Evolutionary conservation across 345 rosid genomes (phyloP), one percentile per base, ranked within the genome.

Genomic region (Citrus inodora): DNA sequence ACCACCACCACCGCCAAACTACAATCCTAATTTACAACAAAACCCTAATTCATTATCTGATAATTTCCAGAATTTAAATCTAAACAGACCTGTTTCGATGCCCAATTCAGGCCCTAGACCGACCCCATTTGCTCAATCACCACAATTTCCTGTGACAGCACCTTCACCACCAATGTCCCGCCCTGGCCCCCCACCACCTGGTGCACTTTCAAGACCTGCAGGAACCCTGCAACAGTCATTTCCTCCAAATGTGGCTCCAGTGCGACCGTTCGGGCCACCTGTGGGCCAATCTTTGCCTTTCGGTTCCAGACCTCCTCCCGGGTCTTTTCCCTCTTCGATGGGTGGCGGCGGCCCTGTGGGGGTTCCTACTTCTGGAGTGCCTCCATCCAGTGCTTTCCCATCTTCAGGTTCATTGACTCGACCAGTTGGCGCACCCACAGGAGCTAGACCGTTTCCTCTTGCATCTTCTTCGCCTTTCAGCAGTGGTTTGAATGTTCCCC

Each of bases 1-100:
- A 73, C 78, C 87, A 35, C 87, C 86, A 30, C 87, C 86, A 1
- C 78, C 86, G 1, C 69, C 88, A 72, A 76, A 82, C 61, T 80
- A 82, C 66, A 73, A 64, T 67, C 88, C 91, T 53, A 84, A 79
- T 84, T 78, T 76, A 46, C 85, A 80, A 73, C 87, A 74, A 74
- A 88, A 78, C 59, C 83, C 82, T 1, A 78, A 75, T 67, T 75
- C 80, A 3, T 65, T 93, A 75, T 77, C 89, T 5, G 89, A 89
- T 79, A 87, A 83, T 90, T 80, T 93, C 83, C 98, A 93, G 55
- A 89, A 88, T 81, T 61, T 93, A 84, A 92, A 86, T 86, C 85
- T 93, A 65, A 82, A 86, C 72, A 81, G 91, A 7, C 80, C 90
- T 37, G 77, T 87, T 79, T 83, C 82, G 0, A 53, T 81, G 82